Percentiles rank a stretch among this genome's conserved stretches.
Evolutionary conservation across 2,329 filamentous ascomycete genomes (phyloP).

Genomic region (Myriosclerotinia scirpicola): DNA sequence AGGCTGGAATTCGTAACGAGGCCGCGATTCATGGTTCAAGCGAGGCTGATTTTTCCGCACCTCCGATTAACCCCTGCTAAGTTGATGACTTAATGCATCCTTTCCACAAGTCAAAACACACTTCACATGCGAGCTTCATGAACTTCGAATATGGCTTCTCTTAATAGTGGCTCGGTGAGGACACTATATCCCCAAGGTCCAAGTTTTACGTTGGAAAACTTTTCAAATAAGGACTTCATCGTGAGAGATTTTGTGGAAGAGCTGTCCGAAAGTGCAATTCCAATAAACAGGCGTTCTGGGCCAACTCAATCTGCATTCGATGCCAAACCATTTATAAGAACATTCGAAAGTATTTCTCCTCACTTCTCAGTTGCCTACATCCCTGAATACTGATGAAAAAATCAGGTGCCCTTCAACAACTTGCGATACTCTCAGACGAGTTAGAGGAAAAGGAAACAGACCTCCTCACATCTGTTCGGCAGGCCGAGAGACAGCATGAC

Average conservation of each 20-base stretch:
- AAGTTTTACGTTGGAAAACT: conserved; percentile 84
- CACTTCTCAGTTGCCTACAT: background rate
- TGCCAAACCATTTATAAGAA: conserved; percentile 92
- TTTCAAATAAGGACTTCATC: conserved; percentile 89
- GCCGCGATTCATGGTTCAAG: conserved; percentile 22
- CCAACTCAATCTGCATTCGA: conserved; percentile 71
- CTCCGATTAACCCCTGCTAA: conserved; percentile 5
- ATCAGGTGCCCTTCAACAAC: conserved; percentile 63
- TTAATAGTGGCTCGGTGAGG: conserved; percentile 32
- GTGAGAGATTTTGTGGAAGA: conserved; percentile 97
- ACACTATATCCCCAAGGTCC: conserved; percentile 75
- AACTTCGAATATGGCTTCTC: conserved; percentile 33
- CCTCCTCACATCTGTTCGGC: conserved; percentile 81
- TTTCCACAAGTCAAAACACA: conserved; percentile 19
- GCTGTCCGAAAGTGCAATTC: conserved; percentile 80
- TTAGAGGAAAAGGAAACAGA: conserved; percentile 90
- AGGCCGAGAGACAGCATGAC: conserved; percentile 89
- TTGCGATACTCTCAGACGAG: conserved; percentile 74
- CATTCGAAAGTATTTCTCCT: conserved; percentile 70
- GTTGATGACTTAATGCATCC: conserved; percentile 7
- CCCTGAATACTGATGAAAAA: conserved; percentile 34
- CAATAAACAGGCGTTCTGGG: conserved; percentile 76
- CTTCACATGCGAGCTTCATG: conserved; percentile 14
- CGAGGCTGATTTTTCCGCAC: conserved; percentile 15
- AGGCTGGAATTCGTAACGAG: conserved; percentile 21